phyloP scores from a whole-genome alignment of 2,329 filamentous ascomycete species.

The Dothistroma pini region DNA sequence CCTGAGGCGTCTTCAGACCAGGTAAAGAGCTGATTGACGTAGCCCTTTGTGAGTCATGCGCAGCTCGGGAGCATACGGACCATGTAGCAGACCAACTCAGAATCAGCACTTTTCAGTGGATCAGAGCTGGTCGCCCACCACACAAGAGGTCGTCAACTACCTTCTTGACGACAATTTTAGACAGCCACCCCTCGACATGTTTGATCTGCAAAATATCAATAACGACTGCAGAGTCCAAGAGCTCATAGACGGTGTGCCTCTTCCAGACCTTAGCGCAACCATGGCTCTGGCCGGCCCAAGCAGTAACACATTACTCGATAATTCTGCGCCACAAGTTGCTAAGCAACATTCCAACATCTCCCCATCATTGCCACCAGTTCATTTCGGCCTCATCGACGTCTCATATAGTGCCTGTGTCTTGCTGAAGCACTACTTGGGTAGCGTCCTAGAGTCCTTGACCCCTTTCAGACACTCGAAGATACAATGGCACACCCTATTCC shows the following conservation, averaged over 20 bases:
- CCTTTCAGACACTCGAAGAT: constrained; percentile 7
- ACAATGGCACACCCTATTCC: constrained; percentile 7
- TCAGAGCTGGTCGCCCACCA: not conserved
- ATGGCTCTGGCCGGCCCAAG: not conserved
- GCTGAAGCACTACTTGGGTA: not conserved
- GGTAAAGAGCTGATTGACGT: too few relatives aligned
- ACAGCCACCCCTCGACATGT: not conserved
- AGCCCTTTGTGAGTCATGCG: not conserved
- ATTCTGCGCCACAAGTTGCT: not conserved
- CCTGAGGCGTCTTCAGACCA: not conserved
- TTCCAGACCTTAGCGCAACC: too few relatives aligned
- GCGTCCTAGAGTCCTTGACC: not conserved
- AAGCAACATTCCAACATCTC: not conserved
- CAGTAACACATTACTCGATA: not conserved
- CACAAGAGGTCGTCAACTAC: not conserved
- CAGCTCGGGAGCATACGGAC: not conserved
- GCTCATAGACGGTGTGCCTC: not conserved
- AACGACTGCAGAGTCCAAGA: not conserved
- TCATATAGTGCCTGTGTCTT: not conserved
- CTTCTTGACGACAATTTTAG: not conserved
- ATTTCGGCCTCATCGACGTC: not conserved
- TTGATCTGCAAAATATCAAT: not conserved
- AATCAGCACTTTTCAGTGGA: not conserved
- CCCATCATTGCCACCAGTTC: not conserved
- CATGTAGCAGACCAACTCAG: not conserved